Evolutionary conservation across 164 flowering plant genomes (phyloP), one percentile per base, ranked within the genome.

Genomic region (Berberis vulgaris): DNA sequence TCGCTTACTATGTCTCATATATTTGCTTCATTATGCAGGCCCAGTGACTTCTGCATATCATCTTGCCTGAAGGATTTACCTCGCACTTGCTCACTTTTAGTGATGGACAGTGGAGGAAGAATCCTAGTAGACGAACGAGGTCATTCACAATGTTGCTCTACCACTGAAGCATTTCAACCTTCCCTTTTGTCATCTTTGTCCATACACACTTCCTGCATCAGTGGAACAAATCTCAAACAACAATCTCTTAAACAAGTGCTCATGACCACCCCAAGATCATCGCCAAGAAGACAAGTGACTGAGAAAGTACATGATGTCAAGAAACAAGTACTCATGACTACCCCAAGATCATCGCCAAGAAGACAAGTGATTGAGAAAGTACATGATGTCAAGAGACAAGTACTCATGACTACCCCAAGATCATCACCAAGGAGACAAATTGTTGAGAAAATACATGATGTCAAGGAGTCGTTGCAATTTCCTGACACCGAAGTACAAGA

Each of bases 11-110:
- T 54, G 9, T 41, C 54, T 65, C 67, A 45, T n/a, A 45, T 7
- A 53, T 43, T 3, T 53, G 40, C 47, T 11, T 5, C 59, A 7
- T 47, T 41, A 7, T 69, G 75, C 76, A 81, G 84, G 72, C 77
- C 73, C 2, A 63, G 72, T 11, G 67, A 70, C 41, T 59, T 72
- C 39, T 56, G 54, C 4, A 60, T 77, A 7, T 43, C 54, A 46
- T 64, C 62, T 63, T 75, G 62, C 73, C 61, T 79, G 60, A 77
- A 72, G 62, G 55, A 57, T 12, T 54, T 81, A 67, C 85, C 81
- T 43, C 78, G 76, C 3, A 73, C 79, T 41, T 79, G 85, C 75
- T 63, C 72, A 45, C 77, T 81, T 70, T 46, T 81, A 43, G 69
- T 79, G 7, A 68, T 77, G 64, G 75, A 76, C 65, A 70, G 45